Percentiles rank a stretch among this genome's conserved stretches.
Evolutionary conservation across 179 eudicot species (phyloP).

Genomic region (Actinidia arguta): DNA sequence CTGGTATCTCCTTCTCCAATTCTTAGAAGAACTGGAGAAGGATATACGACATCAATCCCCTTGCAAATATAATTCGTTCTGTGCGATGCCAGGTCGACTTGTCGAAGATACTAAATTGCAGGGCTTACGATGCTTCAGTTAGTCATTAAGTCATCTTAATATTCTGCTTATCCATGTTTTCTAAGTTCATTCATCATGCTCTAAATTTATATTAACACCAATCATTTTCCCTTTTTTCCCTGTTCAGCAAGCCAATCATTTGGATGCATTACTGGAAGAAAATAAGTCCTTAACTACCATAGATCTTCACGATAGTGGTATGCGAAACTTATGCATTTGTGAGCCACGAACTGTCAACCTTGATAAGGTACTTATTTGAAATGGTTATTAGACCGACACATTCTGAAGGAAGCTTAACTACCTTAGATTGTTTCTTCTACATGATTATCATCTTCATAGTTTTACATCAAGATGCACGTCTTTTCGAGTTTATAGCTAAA

Average conservation of each 20-base stretch:
- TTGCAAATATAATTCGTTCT: constrained; percentile 71
- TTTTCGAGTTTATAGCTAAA: not conserved
- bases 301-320: constrained; percentile 78
- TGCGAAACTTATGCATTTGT: constrained; percentile 80
- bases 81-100: constrained; percentile 93
- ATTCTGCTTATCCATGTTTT: constrained; percentile 12
- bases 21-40: constrained; percentile 79
- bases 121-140: constrained; percentile 85
- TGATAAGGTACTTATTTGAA: constrained; percentile 64
- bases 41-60: constrained; percentile 88
- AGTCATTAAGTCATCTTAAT: constrained; percentile 36
- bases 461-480: not conserved
- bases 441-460: not conserved
- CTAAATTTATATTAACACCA: constrained; percentile 8
- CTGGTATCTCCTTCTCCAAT: constrained; percentile 64
- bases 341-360: constrained; percentile 59
- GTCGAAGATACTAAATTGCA: constrained; percentile 76
- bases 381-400: constrained; percentile 3
- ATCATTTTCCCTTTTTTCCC: constrained; percentile 12
- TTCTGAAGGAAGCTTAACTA: not conserved
- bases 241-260: constrained; percentile 70
- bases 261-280: constrained; percentile 78
- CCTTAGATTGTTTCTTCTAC: no score
- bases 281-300: constrained; percentile 62
- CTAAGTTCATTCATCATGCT: not conserved